Evolutionary conservation across 2,329 filamentous ascomycete genomes (phyloP), one percentile per base, ranked within the genome.

Genomic region (Blumeria graminis): DNA sequence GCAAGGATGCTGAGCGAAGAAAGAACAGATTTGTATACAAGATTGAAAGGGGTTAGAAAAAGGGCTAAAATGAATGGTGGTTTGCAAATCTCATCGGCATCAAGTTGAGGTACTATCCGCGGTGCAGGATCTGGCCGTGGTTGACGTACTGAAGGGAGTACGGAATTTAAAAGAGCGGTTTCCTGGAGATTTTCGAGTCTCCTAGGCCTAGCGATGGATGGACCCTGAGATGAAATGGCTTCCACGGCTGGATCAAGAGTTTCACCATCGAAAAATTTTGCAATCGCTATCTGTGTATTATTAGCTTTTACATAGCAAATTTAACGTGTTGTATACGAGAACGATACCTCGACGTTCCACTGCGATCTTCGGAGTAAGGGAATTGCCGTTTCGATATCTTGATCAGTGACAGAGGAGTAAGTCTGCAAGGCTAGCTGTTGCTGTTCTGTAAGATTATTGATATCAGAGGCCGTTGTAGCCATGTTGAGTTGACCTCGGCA

Each of bases 211-310:
- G 78, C 77, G 16, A 82, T 81, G 41, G 80, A 73, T n/a, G 74
- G 69, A 55, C 75, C 71, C 58, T 81, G 74, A 7, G 76, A 74
- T 53, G 81, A 76, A 55, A 81, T 75, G 57, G 85, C 85, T 70
- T 92, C 86, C 57, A 84, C 83, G 16, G 90, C 72, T 11, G 80
- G 83, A 67, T 94, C 86, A 53, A 87, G 78, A 3, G 83, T 83
- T 70, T 96, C 92, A 62, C 92, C 92, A 65, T 98, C 92, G 68
- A 95, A 98, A 77, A 96, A 96, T 66, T 93, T 93, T 61, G 92
- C 80, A 61, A 98, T 90, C 57, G 92, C 90, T 64, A 96, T 94
- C 82, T 95, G 66, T n/a, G 18, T 54, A 13, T 36, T 11, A 16
- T 56, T 55, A 56, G 46, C 57, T 68, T 58, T 63, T 61, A 57